Percentiles rank a stretch among this genome's conserved stretches.
Evolutionary conservation across 176 grass and related monocot species (phyloP).

Genomic region (Avena eriantha): DNA sequence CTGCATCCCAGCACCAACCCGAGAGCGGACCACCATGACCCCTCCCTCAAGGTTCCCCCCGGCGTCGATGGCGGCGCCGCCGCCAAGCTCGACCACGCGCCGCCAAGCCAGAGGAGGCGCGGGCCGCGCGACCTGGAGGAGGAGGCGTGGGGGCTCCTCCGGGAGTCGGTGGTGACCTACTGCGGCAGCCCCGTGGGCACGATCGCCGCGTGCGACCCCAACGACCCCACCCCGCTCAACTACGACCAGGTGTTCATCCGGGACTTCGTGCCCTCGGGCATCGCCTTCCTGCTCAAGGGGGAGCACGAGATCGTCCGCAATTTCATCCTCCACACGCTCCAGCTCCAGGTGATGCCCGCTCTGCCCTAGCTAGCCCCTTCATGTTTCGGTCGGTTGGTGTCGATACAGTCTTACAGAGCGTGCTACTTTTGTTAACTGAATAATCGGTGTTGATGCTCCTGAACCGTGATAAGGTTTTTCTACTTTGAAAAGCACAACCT

Average conservation of each 20-base stretch:
- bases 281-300: constrained; percentile 90
- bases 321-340: constrained; percentile 94
- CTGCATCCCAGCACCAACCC: not conserved
- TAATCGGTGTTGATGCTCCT: not conserved
- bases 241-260: constrained; percentile 94
- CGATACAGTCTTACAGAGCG: not conserved
- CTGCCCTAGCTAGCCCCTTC: not conserved
- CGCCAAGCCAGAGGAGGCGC: not conserved
- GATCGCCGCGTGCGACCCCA: constrained; percentile 85
- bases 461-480: not conserved
- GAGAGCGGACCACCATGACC: constrained; percentile 10
- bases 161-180: constrained; percentile 73
- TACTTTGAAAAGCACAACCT: not conserved
- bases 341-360: constrained; percentile 66
- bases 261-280: constrained; percentile 89
- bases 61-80: not conserved
- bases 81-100: not conserved
- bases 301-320: constrained; percentile 91
- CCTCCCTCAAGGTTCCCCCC: constrained; percentile 13
- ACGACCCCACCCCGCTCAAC: constrained; percentile 74
- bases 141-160: constrained; percentile 71
- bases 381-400: not conserved
- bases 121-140: constrained; percentile 50
- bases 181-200: constrained; percentile 86
- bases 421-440: not conserved